Conservation (phyloP, 2,329 filamentous ascomycete species). For the Penicillium sp. region DNA sequence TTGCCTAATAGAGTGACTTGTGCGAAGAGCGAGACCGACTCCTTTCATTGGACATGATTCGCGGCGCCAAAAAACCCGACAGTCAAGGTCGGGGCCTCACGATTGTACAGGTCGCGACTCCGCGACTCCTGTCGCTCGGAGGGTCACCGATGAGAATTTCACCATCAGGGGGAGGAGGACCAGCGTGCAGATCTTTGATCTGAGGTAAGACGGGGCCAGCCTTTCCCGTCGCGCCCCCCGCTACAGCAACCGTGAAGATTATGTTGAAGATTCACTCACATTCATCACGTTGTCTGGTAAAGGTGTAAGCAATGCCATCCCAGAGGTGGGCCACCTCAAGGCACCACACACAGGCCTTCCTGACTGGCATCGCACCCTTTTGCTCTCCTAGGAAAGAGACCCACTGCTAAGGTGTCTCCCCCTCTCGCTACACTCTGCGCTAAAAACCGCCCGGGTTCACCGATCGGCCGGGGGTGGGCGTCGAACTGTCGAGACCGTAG, state of each 20-base stretch:
- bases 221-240: not conserved
- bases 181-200: constrained; percentile 1
- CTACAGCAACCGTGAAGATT: constrained; percentile 2
- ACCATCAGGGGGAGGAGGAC: not conserved
- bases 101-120: not conserved
- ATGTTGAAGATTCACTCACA: not conserved
- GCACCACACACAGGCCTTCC: constrained; percentile 3
- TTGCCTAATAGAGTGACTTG: not conserved
- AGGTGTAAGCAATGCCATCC: no score
- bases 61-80: not conserved
- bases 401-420: not conserved
- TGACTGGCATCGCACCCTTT: not conserved
- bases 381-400: not conserved
- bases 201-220: constrained; percentile 11
- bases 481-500: constrained; percentile 6
- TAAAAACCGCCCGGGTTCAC: not conserved
- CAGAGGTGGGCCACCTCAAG: not conserved
- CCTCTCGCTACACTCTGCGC: not conserved
- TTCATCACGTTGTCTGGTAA: no score
- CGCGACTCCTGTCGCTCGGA: no score
- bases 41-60: not conserved
- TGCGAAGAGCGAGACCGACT: not conserved
- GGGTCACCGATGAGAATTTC: not conserved
- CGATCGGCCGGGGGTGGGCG: constrained; percentile 15
- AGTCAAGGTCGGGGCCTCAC: not conserved